Evolutionary conservation across 1,284 basidiomycete genomes (phyloP), one percentile per base, ranked within the genome.

Genomic region (Puccinia novopanici): DNA sequence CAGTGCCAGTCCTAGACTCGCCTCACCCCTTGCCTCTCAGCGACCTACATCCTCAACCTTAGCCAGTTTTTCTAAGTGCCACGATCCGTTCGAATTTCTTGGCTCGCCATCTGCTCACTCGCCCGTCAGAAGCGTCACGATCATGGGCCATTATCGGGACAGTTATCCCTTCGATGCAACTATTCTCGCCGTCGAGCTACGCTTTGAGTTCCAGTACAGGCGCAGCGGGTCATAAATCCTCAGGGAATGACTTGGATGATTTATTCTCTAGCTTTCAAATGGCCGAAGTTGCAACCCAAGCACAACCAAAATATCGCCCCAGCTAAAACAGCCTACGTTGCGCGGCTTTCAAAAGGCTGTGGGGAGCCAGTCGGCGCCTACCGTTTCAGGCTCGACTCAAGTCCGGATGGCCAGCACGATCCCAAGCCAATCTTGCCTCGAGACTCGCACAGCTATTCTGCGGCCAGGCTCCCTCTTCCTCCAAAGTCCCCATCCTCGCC

Each of bases 31-130:
- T n/a, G 24, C 2, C 34, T 37, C 24, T 22, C 45, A 34, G 30
- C 30, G 40, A 12, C 70, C 42, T 24, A n/a, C 42, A 5, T 50
- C 42, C n/a, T 50, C 40, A 67, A n/a, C 22, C 30, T 3, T 40
- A 12, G 12, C 68, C 10, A 24, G 27, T 12, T 70, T 19, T 10
- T n/a, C 50, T 1, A 72, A 24, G 17, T 22, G 67, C 9, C 24
- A 22, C n/a, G 75, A 78, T 55, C 75, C 61, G 13, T 78, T 78
- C 24, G 75, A 70, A 37, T 65, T 78, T 27, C 52, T 78, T 72
- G 50, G 55, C 19, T 72, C 70, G n/a, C 27, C 50, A 68, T 50
- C 42, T 52, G 55, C 42, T n/a, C 8, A 15, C 45, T 40, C 2
- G 12, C 9, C 40, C 22, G 37, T 17, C 73, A 27, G 54, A 65